These are phyloP conservation scores for Exserohilum rostratum DNA, from an alignment of 2,329 filamentous ascomycete genomes.

Conservation along the genomic window DNA sequence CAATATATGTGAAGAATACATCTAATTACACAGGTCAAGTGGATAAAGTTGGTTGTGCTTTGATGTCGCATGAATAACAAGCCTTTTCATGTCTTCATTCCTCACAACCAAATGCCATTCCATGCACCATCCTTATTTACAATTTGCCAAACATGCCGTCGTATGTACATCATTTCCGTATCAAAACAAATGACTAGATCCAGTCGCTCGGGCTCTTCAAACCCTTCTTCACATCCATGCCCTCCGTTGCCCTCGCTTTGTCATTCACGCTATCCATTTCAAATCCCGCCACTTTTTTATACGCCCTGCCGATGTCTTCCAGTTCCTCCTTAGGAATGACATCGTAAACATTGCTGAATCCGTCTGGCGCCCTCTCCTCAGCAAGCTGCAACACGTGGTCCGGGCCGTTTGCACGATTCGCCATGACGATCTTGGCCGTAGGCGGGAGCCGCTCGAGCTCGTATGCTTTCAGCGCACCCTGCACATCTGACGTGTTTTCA, in stretches of 20 bases:
- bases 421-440: constrained; percentile 55
- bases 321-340: constrained; percentile 50
- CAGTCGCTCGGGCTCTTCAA: constrained; percentile 29
- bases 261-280: constrained; percentile 54
- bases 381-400: constrained; percentile 56
- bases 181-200: constrained; percentile 15
- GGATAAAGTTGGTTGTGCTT: too few species aligned
- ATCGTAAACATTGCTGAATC: constrained; percentile 49
- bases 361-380: constrained; percentile 52
- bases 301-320: constrained; percentile 45
- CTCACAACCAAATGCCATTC: too few species aligned
- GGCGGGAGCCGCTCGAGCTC: constrained; percentile 50
- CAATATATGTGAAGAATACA: too few species aligned
- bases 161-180: background rate
- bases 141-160: too few species aligned
- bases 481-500: constrained; percentile 30
- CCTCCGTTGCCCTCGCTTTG: constrained; percentile 48
- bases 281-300: constrained; percentile 54
- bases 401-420: constrained; percentile 55
- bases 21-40: too few species aligned
- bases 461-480: constrained; percentile 47
- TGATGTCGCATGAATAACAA: too few species aligned
- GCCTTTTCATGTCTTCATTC: too few species aligned
- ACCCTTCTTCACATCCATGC: constrained; percentile 15
- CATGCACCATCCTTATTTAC: too few species aligned